Base-by-base conservation (phyloP, 148 eudicot genomes). In the Pharnaceum exiguum region DNA sequence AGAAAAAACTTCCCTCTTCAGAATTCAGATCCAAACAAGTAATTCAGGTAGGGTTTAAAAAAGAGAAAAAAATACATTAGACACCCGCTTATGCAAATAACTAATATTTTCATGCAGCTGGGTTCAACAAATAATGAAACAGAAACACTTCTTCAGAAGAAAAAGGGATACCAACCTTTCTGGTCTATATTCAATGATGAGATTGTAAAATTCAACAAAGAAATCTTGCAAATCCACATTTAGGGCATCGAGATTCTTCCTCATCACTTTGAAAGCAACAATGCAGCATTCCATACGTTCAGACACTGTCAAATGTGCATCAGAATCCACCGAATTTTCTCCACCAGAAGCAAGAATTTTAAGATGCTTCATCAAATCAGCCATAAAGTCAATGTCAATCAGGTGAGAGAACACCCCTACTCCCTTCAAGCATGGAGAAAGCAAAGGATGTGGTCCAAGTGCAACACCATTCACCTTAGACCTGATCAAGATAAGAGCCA, bases 201-300 rank as follows among this genome's bases (percentile, higher is more conserved):
- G 82, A 71, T 70, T 83, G 73, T 88, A 93, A 51, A 93, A 82
- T 63, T 88, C 95, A 62, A 82, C 78, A 72, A 74, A 88, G 61
- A 93, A 93, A 51, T 89, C 96, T 58, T 89, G 96, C 53, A 93
- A 60, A 77, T 93, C 99, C 66, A 93, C 78, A 81, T 93, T 93
- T 26, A 93, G 60, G 60, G 96, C 89, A 71, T 93, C 99, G 21
- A 93, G 95, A 72, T 89, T 93, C 71, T 68, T 93, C 77, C 70
- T 79, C 99, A 93, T 93, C 59, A 93, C 83, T 79, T 82, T 83
- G 62, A 93, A 93, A 37, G 99, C 96, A 48, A 88, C 91, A 55
- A 88, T 86, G 79, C 99, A 93, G 79, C 99, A 93, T 30, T 73
- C 80, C 66, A 93, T 55, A 38, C 95, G 81, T 63, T 93, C 99